Percentiles rank a stretch among this genome's conserved stretches.
phyloP scores from a whole-genome alignment of 2,329 filamentous ascomycete genomes.

The Sporothrix brasiliensis region DNA sequence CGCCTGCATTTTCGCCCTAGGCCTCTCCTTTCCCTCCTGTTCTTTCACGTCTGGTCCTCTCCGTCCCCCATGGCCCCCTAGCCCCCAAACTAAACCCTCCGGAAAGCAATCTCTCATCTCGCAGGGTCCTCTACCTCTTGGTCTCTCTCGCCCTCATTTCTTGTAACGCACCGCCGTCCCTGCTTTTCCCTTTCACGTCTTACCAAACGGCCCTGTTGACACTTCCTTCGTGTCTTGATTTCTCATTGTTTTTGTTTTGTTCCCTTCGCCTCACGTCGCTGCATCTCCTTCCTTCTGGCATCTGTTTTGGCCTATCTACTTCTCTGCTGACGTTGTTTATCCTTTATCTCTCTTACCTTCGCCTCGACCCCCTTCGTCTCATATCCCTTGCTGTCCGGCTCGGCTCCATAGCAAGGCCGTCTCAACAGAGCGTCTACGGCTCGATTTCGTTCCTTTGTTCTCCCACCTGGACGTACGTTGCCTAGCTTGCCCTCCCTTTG shows the following conservation, averaged over 20 bases:
- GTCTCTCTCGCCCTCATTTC: conserved; percentile 24
- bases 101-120: conserved; percentile 32
- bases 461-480: background rate
- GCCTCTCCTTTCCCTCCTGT: conserved; percentile 6
- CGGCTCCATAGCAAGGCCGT: background rate
- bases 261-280: conserved; percentile 8
- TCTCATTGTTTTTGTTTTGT: background rate
- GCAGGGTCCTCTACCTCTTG: background rate
- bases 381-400: conserved; percentile 20
- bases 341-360: background rate
- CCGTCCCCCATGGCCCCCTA: conserved; percentile 15
- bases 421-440: background rate
- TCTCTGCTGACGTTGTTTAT: conserved; percentile 8
- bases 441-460: conserved; percentile 19
- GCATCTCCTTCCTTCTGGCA: background rate
- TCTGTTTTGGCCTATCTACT: background rate
- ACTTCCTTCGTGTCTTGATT: conserved; percentile 5
- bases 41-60: background rate
- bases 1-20: conserved; percentile 14
- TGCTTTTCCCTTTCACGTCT: conserved; percentile 17
- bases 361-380: conserved; percentile 19
- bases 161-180: conserved; percentile 22
- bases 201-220: background rate
- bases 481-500: background rate
- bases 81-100: conserved; percentile 18